Conservation (phyloP, 2,329 filamentous ascomycete genomes). For the Pseudohalonectria lignicola region DNA sequence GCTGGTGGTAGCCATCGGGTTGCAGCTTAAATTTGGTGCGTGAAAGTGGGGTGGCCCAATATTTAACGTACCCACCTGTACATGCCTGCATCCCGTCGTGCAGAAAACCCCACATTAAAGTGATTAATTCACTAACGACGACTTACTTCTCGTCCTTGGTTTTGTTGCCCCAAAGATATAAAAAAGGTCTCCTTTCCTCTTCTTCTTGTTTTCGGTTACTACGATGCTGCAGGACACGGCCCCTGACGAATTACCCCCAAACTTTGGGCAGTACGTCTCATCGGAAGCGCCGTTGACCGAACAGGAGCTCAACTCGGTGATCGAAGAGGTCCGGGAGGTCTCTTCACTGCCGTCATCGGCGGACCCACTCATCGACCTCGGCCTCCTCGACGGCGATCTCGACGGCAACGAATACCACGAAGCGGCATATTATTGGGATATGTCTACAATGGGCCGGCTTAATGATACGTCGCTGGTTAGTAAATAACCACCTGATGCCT, state of each 20-base stretch:
- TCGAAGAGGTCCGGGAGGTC: constrained; percentile 3
- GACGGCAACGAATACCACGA: constrained; percentile 13
- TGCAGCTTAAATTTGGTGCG: no score
- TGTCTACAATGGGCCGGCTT: constrained; percentile 43
- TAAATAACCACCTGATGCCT: constrained; percentile 11
- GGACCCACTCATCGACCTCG: no score
- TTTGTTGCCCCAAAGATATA: background rate
- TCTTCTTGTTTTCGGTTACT: no score
- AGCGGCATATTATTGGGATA: constrained; percentile 45
- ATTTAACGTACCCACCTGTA: background rate
- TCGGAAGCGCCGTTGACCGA: background rate
- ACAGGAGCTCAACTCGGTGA: constrained; percentile 1
- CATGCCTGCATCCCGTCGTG: background rate
- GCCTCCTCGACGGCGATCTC: constrained; percentile 2
- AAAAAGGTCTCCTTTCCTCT: background rate
- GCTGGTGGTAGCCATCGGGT: no score
- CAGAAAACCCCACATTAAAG: background rate
- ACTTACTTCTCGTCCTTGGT: no score
- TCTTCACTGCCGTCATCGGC: constrained; percentile 2
- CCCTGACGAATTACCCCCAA: background rate
- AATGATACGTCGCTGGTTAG: constrained; percentile 43
- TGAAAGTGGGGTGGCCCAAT: background rate
- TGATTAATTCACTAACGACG: no score
- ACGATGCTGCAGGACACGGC: background rate
- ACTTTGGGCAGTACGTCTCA: background rate